Evolutionary conservation across 192 early-diverging fungal species (phyloP).

Genomic region (Backusella mclennaniae): DNA sequence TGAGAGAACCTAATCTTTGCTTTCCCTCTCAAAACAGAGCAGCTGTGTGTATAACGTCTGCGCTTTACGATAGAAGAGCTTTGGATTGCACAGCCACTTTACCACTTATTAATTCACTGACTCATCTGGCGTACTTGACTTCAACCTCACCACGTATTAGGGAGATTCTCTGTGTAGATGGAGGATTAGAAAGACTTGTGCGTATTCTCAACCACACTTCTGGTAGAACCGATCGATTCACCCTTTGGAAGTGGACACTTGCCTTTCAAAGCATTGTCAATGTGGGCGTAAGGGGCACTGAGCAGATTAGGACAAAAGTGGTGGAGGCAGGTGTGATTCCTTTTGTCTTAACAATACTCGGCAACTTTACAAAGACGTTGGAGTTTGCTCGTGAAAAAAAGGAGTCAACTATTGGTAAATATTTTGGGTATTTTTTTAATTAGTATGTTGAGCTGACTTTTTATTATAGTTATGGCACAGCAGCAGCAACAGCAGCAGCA

Average conservation of each 20-base stretch:
- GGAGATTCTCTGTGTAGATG: conserved; percentile 80
- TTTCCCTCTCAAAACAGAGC: conserved; percentile 80
- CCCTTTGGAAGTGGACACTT: conserved; percentile 78
- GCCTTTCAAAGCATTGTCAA: conserved; percentile 86
- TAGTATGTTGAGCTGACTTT: not conserved
- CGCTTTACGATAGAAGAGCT: conserved; percentile 91
- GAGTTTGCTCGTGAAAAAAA: conserved; percentile 26
- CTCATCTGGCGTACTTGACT: conserved; percentile 85
- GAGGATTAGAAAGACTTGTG: conserved; percentile 85
- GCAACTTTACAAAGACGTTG: conserved; percentile 54
- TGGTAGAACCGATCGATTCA: conserved; percentile 52
- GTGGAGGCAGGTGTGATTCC: conserved; percentile 85
- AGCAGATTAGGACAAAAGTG: conserved; percentile 76
- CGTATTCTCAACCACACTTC: conserved; percentile 61
- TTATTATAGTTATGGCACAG: not conserved
- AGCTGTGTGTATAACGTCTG: conserved; percentile 74
- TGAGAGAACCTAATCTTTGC: conserved; percentile 83
- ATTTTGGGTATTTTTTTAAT: not conserved
- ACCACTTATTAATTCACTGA: conserved; percentile 88
- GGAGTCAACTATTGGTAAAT: not conserved
- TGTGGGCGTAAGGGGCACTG: conserved; percentile 81
- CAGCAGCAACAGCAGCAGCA: not conserved
- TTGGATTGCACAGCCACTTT: conserved; percentile 85
- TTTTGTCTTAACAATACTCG: conserved; percentile 78
- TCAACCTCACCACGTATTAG: conserved; percentile 78